Evolutionary conservation across 176 grass and related monocot genomes (phyloP).

Genomic region (Aechmea fasciata): DNA sequence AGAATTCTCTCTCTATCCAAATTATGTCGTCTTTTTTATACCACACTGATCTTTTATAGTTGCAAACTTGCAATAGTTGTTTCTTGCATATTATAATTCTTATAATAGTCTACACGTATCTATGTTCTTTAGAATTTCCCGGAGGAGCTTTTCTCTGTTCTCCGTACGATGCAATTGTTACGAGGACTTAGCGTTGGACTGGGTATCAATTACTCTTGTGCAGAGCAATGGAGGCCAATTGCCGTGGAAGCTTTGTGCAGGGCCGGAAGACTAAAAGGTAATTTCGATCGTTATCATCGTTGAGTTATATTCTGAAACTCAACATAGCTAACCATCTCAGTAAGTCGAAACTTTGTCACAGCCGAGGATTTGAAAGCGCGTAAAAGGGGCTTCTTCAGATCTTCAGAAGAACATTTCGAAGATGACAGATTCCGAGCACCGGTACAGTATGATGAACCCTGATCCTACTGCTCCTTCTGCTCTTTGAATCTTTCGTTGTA

Average conservation of each 20-base stretch:
- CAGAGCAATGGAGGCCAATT: slow-evolving; percentile 77
- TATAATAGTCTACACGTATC: not conserved
- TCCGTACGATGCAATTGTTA: slow-evolving; percentile 84
- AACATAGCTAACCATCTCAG: not conserved
- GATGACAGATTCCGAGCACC: not conserved
- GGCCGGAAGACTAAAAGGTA: slow-evolving; percentile 69
- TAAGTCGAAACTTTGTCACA: slow-evolving; percentile 5
- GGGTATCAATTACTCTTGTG: slow-evolving; percentile 73
- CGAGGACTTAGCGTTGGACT: slow-evolving; percentile 79
- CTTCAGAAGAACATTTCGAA: slow-evolving; percentile 27
- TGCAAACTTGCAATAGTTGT: slow-evolving; percentile 12
- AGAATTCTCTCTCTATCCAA: too few species aligned
- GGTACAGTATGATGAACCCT: not conserved
- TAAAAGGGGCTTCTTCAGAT: slow-evolving; percentile 18
- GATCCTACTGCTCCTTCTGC: not conserved
- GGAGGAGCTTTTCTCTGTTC: slow-evolving; percentile 73
- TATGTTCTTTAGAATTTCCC: slow-evolving; percentile 60
- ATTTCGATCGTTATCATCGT: not conserved
- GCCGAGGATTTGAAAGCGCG: slow-evolving; percentile 10
- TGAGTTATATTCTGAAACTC: not conserved
- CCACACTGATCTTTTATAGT: slow-evolving; percentile 10
- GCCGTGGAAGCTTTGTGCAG: slow-evolving; percentile 74
- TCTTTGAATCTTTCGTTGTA: too few species aligned
- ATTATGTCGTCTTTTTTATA: not conserved
- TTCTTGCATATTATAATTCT: slow-evolving; percentile 3